Percentiles rank a stretch among this genome's conserved stretches.
phyloP scores from a whole-genome alignment of 2,329 filamentous ascomycete species.

The Macrophomina pseudophaseolina region DNA sequence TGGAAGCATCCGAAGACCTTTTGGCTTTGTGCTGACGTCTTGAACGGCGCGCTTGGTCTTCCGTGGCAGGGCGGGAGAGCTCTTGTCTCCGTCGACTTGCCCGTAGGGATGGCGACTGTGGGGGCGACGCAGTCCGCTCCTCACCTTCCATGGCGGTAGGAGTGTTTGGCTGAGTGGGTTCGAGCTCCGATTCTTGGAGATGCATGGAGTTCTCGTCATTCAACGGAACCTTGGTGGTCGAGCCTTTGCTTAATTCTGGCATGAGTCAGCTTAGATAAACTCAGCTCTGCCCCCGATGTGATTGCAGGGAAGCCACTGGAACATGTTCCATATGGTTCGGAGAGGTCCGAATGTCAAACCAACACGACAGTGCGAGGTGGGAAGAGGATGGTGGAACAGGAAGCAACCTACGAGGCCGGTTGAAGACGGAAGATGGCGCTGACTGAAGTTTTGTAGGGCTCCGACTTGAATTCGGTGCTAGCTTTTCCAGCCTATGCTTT shows the following conservation, averaged over 20 bases:
- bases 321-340: too few relatives aligned
- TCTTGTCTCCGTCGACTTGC: slow-evolving; percentile 1
- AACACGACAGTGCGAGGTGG: not conserved
- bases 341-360: too few relatives aligned
- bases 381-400: not conserved
- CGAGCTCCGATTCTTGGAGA: not conserved
- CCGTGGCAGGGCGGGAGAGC: not conserved
- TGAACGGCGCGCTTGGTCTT: not conserved
- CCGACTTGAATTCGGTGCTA: not conserved
- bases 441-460: not conserved
- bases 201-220: not conserved
- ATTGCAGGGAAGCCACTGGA: too few relatives aligned
- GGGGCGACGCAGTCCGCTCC: not conserved
- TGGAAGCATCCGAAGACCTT: not conserved
- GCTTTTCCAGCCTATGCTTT: not conserved
- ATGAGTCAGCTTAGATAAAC: not conserved
- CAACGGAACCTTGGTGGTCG: not conserved
- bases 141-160: not conserved
- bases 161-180: not conserved
- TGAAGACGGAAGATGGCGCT: not conserved
- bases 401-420: not conserved
- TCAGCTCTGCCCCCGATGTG: not conserved
- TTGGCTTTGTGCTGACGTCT: not conserved
- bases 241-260: not conserved
- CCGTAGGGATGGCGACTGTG: slow-evolving; percentile 1